Evolutionary conservation across 306 rosid genomes (phyloP).

Genomic region (Inga laurina): DNA sequence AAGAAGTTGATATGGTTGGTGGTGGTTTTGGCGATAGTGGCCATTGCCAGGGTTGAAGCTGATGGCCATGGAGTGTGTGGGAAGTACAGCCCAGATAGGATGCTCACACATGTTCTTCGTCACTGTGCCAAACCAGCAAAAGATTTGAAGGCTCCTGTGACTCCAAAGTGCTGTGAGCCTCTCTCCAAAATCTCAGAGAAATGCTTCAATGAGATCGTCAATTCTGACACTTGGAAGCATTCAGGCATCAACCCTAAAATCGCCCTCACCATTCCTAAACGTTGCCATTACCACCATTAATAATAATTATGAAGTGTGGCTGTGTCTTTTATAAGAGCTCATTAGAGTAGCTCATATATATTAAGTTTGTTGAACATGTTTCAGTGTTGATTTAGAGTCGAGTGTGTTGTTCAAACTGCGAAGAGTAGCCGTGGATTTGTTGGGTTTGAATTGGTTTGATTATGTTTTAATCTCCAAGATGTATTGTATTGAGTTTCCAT

Average conservation of each 20-base stretch:
- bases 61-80: background rate
- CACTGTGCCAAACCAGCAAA: background rate
- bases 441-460: background rate
- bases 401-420: background rate
- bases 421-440: background rate
- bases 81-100: background rate
- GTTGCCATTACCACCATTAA: background rate
- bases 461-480: background rate
- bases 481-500: background rate
- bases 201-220: background rate
- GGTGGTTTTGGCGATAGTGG: background rate
- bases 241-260: background rate
- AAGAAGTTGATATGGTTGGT: background rate
- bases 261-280: background rate
- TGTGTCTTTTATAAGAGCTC: background rate
- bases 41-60: background rate
- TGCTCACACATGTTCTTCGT: background rate
- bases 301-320: background rate
- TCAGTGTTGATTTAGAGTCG: background rate
- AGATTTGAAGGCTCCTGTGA: background rate
- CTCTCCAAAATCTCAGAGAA: background rate
- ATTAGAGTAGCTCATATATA: background rate
- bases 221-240: background rate
- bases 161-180: background rate
- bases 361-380: background rate